A percentile compares a stretch with the other conserved stretches of the same genome.
Conservation (phyloP, 768 basidiomycete species). For the Hirschioporus abietinus region DNA sequence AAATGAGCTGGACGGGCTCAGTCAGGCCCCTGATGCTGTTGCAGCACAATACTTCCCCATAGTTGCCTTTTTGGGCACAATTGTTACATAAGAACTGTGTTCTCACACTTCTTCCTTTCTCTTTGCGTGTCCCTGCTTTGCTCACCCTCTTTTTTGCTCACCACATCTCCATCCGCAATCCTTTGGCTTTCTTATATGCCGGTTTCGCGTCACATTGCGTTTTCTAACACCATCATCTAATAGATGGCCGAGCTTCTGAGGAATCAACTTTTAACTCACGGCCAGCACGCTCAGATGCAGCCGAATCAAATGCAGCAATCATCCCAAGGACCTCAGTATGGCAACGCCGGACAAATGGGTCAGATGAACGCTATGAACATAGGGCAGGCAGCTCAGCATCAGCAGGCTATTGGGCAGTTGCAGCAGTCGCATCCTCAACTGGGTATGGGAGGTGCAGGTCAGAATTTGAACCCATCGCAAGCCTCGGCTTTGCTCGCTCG, state of each 20-base stretch:
- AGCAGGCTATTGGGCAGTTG: slow-evolving; percentile 21
- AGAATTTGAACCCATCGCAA: slow-evolving; percentile 22
- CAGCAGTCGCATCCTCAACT: slow-evolving; percentile 25
- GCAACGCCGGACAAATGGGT: slow-evolving; percentile 18
- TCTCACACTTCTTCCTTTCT: slow-evolving; percentile 18
- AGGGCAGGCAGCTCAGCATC: slow-evolving; percentile 30
- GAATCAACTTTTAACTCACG: slow-evolving; percentile 32
- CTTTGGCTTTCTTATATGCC: slow-evolving; percentile 3
- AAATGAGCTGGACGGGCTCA: slow-evolving; percentile 13
- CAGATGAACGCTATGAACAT: slow-evolving; percentile 29
- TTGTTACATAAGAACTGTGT: slow-evolving; percentile 14
- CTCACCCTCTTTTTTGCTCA: slow-evolving; percentile 8
- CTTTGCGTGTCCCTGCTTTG: slow-evolving; percentile 7
- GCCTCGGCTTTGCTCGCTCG: slow-evolving; percentile 16
- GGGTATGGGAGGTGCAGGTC: background rate
- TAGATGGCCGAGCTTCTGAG: slow-evolving; percentile 44
- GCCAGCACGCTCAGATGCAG: slow-evolving; percentile 32
- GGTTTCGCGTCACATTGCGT: slow-evolving; percentile 15
- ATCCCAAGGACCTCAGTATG: slow-evolving; percentile 41
- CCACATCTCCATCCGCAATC: slow-evolving; percentile 8
- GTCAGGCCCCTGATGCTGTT: slow-evolving; percentile 8
- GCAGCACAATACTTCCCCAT: background rate
- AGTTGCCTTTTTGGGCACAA: slow-evolving; percentile 13
- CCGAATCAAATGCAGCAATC: slow-evolving; percentile 27
- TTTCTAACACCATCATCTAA: slow-evolving; percentile 21